Percentiles rank a stretch among this genome's conserved stretches.
phyloP scores from a whole-genome alignment of 306 rosid genomes.

The Vicia villosa region DNA sequence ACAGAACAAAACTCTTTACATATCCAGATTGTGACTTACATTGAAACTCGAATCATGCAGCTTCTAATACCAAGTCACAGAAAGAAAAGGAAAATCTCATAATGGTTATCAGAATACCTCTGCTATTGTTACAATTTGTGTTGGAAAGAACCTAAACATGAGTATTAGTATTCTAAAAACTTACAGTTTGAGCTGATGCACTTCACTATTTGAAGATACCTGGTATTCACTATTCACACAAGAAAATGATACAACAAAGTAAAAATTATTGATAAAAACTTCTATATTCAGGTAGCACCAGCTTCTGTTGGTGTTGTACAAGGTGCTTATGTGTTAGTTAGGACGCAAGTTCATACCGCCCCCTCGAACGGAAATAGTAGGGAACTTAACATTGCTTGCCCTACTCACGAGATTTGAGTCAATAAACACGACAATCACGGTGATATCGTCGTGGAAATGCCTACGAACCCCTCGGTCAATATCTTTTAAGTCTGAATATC shows the following conservation, averaged over 20 bases:
- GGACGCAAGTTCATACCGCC: constrained; percentile 77
- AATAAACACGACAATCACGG: constrained; percentile 85
- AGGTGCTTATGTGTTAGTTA: constrained; percentile 75
- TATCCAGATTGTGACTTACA: constrained; percentile 27
- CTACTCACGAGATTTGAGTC: constrained; percentile 75
- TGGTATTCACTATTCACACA: constrained; percentile 69
- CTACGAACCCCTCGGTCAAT: constrained; percentile 96
- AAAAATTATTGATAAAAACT: constrained; percentile 36
- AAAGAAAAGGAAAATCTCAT: constrained; percentile 29
- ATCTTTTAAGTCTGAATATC: constrained; percentile 92
- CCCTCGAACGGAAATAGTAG: constrained; percentile 72
- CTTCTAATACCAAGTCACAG: constrained; percentile 30
- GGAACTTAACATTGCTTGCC: constrained; percentile 66
- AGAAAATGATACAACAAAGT: constrained; percentile 57
- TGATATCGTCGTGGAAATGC: constrained; percentile 97
- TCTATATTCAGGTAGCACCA: constrained; percentile 52
- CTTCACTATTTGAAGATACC: constrained; percentile 66
- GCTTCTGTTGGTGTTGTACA: constrained; percentile 59
- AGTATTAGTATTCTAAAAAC: constrained; percentile 65
- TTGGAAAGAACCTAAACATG: constrained; percentile 58
- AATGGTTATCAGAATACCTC: constrained; percentile 51
- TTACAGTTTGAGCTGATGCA: constrained; percentile 74
- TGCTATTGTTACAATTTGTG: constrained; percentile 41
- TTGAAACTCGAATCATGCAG: constrained; percentile 38
- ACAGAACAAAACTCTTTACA: too few relatives aligned